Evolutionary conservation across 345 rosid species (phyloP).

Genomic region (Nephelium lappaceum): DNA sequence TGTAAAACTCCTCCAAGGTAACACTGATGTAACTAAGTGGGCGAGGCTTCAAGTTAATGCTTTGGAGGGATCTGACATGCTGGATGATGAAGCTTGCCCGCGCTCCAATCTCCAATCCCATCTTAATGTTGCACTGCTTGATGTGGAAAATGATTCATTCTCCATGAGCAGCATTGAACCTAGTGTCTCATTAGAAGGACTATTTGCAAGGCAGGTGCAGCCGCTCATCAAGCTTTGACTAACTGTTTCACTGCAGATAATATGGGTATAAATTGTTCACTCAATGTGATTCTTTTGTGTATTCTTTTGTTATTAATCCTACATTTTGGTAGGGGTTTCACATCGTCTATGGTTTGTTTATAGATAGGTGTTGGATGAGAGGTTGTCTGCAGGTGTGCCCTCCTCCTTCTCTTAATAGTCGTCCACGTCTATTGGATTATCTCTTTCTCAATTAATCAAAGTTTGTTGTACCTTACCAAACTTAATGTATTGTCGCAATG

Average conservation of each 20-base stretch:
- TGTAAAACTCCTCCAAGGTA: slow-evolving; percentile 77
- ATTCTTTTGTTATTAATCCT: background rate
- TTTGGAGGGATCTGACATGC: slow-evolving; percentile 47
- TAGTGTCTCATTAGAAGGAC: slow-evolving; percentile 72
- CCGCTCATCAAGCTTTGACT: slow-evolving; percentile 91
- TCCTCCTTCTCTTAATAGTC: slow-evolving; percentile 59
- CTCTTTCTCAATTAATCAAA: slow-evolving; percentile 30
- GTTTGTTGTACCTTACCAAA: background rate
- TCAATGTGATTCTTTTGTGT: background rate
- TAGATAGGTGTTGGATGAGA: slow-evolving; percentile 64
- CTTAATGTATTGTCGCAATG: slow-evolving; percentile 7
- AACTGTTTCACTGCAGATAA: slow-evolving; percentile 13
- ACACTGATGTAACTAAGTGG: slow-evolving; percentile 49
- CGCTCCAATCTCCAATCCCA: slow-evolving; percentile 73
- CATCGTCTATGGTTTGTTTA: slow-evolving; percentile 10
- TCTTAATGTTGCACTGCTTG: slow-evolving; percentile 78
- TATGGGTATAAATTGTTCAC: slow-evolving; percentile 3
- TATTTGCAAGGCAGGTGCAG: slow-evolving; percentile 92
- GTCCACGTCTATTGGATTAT: background rate
- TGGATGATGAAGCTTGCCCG: slow-evolving; percentile 52
- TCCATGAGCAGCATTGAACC: slow-evolving; percentile 75
- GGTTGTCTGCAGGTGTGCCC: slow-evolving; percentile 71
- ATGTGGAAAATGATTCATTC: slow-evolving; percentile 69
- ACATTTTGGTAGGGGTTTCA: slow-evolving; percentile 1
- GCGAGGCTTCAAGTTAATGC: slow-evolving; percentile 58